Evolutionary conservation across 768 basidiomycete species (phyloP).

Genomic region (Rickenella mellea): DNA sequence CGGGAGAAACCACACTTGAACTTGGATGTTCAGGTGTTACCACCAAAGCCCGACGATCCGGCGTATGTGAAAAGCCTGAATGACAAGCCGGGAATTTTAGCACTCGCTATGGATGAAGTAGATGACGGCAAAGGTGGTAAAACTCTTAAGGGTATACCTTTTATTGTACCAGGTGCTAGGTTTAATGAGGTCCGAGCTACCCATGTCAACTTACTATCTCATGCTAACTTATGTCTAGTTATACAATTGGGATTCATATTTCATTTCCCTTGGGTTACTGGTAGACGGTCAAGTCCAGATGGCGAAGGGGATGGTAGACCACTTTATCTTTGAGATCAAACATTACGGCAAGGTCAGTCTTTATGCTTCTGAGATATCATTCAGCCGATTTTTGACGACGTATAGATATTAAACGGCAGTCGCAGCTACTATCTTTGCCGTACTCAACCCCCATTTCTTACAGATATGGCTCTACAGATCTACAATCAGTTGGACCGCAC

Average conservation of each 20-base stretch:
- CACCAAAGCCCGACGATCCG: conserved; percentile 79
- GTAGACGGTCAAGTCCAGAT: conserved; percentile 91
- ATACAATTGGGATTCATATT: conserved; percentile 95
- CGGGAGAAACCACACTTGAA: conserved; percentile 89
- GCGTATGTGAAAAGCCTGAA: conserved; percentile 88
- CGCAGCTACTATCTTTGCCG: conserved; percentile 93
- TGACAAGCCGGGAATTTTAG: conserved; percentile 87
- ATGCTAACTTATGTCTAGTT: conserved; percentile 34
- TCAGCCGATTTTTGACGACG: not conserved
- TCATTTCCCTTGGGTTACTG: conserved; percentile 86
- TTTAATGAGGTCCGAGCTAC: conserved; percentile 71
- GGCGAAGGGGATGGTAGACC: conserved; percentile 97
- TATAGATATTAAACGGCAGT: conserved; percentile 81
- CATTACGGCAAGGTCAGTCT: conserved; percentile 70
- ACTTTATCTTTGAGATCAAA: conserved; percentile 98
- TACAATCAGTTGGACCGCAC: conserved; percentile 91
- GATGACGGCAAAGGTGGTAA: conserved; percentile 71
- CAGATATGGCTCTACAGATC: conserved; percentile 97
- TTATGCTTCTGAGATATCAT: conserved; percentile 7
- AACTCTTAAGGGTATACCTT: conserved; percentile 87
- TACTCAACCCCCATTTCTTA: conserved; percentile 96
- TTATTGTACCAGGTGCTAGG: conserved; percentile 92
- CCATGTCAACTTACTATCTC: not conserved
- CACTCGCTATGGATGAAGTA: conserved; percentile 90
- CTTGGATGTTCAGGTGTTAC: conserved; percentile 86